Conservation (phyloP, 1,284 basidiomycete species). For the Cryptococcus floricola region DNA sequence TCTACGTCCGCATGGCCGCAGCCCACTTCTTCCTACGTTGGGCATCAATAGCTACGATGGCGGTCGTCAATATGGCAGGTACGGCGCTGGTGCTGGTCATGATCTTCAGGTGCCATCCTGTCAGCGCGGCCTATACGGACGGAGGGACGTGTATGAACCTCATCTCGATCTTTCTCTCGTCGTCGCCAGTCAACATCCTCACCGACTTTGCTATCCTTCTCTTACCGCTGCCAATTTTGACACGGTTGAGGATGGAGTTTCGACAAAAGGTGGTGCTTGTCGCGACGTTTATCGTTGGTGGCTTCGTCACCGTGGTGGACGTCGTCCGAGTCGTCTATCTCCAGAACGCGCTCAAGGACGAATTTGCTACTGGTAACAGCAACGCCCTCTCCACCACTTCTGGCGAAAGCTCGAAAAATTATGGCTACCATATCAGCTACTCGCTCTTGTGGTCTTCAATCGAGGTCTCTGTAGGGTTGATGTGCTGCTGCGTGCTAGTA, state of each 20-base stretch:
- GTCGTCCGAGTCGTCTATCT: conserved; percentile 46
- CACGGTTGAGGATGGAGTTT: conserved; percentile 42
- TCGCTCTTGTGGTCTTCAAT: conserved; percentile 46
- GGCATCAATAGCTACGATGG: conserved; percentile 37
- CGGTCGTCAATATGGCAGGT: conserved; percentile 42
- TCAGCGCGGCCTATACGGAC: conserved; percentile 31
- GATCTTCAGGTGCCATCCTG: conserved; percentile 46
- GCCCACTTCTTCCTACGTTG: conserved; percentile 42
- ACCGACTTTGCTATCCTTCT: conserved; percentile 48
- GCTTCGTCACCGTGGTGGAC: conserved; percentile 47
- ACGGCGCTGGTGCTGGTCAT: conserved; percentile 44
- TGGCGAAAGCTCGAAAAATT: conserved; percentile 25
- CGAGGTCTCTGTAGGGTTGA: conserved; percentile 44
- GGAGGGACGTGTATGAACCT: conserved; percentile 38
- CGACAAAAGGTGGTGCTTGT: conserved; percentile 46
- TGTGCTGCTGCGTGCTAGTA: conserved; percentile 45
- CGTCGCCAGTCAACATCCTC: conserved; percentile 46
- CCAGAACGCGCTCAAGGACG: conserved; percentile 34
- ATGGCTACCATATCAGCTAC: conserved; percentile 39
- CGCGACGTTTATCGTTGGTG: conserved; percentile 44
- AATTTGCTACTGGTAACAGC: conserved; percentile 7
- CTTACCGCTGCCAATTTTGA: conserved; percentile 47
- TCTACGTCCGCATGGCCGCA: conserved; percentile 47
- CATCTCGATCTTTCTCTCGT: conserved; percentile 43
- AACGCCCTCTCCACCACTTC: not conserved